Percentiles rank a stretch among this genome's conserved stretches.
Evolutionary conservation across 1,139 yeast species (phyloP).

Genomic region (Pichia sp.): DNA sequence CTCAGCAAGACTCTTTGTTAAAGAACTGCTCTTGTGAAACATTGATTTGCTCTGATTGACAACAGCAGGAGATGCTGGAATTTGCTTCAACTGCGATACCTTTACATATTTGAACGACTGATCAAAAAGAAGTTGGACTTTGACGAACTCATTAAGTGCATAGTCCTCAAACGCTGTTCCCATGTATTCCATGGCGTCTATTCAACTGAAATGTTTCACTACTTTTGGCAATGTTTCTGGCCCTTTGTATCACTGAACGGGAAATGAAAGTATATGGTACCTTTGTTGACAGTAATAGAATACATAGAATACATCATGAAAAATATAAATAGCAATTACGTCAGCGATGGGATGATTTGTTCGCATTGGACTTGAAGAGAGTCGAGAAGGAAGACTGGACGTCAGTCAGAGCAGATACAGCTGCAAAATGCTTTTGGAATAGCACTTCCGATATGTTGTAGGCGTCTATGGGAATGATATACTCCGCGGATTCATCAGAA

Average conservation of each 20-base stretch:
- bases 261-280: too few relatives aligned
- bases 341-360: neutral
- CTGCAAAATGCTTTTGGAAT: neutral
- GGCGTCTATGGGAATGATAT: neutral
- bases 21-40: slow-evolving; percentile 12
- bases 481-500: neutral
- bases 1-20: slow-evolving; percentile 22
- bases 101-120: slow-evolving; percentile 16
- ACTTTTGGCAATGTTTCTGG: neutral
- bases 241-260: neutral
- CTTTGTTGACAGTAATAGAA: neutral
- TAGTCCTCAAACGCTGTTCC: slow-evolving; percentile 20
- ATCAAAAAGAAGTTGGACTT: slow-evolving; percentile 27
- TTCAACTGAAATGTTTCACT: neutral
- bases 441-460: neutral
- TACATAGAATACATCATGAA: neutral
- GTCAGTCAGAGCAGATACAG: neutral
- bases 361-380: neutral
- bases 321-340: neutral
- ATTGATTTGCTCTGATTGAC: slow-evolving; percentile 5
- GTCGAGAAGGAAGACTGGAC: neutral
- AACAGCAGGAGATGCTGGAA: slow-evolving; percentile 21
- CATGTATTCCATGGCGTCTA: slow-evolving; percentile 12
- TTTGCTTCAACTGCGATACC: slow-evolving; percentile 19
- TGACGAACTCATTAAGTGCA: slow-evolving; percentile 25